Evolutionary conservation across 2,329 filamentous ascomycete genomes (phyloP).

Genomic region (Cytospora piceicola): DNA sequence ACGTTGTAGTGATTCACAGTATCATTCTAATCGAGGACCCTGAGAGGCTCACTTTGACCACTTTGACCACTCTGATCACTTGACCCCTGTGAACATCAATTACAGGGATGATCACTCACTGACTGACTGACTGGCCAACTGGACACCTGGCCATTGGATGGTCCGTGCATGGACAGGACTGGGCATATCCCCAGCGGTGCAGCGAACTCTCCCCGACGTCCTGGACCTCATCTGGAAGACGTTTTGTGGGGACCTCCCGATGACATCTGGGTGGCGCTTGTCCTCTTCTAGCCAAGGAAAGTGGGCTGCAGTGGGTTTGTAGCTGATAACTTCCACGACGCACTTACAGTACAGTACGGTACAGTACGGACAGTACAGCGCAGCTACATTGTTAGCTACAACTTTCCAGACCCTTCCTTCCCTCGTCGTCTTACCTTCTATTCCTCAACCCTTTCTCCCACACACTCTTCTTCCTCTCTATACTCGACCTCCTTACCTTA

Average conservation of each 20-base stretch:
- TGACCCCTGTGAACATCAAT: not conserved
- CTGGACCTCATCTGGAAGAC: not conserved
- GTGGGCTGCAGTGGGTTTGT: conserved; percentile 10
- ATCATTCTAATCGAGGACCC: not conserved
- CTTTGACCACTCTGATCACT: no score
- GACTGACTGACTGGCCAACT: not conserved
- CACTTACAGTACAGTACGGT: conserved; percentile 5
- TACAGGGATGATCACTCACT: not conserved
- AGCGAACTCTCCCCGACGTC: not conserved
- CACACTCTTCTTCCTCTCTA: conserved; percentile 9
- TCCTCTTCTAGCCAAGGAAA: conserved; percentile 3
- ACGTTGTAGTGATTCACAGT: not conserved
- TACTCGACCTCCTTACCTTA: conserved; percentile 11
- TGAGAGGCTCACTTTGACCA: not conserved
- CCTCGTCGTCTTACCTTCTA: conserved; percentile 15
- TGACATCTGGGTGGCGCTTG: conserved; percentile 11
- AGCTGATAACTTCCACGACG: conserved; percentile 30
- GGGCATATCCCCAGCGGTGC: no score
- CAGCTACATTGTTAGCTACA: not conserved
- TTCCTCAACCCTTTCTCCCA: not conserved
- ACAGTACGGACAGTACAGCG: no score
- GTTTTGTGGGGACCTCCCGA: conserved; percentile 12
- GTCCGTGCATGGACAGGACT: not conserved
- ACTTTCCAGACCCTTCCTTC: conserved; percentile 12
- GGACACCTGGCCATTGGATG: not conserved